These are phyloP conservation scores for Nannochloropsis oceanica DNA, from an alignment of 108 stramenopile genomes.

Conservation along the genomic window DNA sequence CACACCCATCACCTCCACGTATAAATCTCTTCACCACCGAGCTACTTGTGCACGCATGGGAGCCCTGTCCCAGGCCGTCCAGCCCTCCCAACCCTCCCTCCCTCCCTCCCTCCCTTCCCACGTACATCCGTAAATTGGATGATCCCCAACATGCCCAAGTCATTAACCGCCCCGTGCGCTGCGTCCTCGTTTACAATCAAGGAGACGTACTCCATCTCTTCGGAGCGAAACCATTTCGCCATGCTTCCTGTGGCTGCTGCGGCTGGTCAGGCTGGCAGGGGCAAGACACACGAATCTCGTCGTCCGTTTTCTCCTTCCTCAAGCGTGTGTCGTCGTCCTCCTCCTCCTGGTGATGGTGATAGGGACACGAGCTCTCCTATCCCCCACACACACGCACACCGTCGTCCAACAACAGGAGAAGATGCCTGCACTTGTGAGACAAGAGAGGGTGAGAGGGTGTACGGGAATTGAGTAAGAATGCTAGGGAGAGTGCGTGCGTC, in stretches of 20 bases:
- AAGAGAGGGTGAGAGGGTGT: too few species aligned
- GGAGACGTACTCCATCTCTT: conserved; percentile 95
- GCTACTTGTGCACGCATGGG: neutral
- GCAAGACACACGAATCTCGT: neutral
- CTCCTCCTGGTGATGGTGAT: neutral
- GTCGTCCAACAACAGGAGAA: neutral
- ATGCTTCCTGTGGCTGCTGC: conserved; percentile 42
- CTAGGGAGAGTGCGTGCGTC: too few species aligned
- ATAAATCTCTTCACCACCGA: neutral
- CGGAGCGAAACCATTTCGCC: conserved; percentile 94
- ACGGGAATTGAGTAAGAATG: too few species aligned
- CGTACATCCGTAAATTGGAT: conserved; percentile 79
- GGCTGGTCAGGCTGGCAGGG: neutral
- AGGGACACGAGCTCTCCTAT: too few species aligned
- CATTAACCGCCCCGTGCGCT: conserved; percentile 75
- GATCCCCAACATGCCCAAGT: conserved; percentile 72
- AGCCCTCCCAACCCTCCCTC: neutral
- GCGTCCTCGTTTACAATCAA: conserved; percentile 93
- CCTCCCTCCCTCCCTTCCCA: neutral
- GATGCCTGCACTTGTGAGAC: neutral
- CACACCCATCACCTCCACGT: too few species aligned
- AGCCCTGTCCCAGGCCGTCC: neutral
- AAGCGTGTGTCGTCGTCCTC: neutral
- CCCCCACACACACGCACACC: neutral
- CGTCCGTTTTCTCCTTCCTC: neutral